Base-by-base conservation (phyloP, 1,284 basidiomycete genomes). In the Inonotus obliquus region DNA sequence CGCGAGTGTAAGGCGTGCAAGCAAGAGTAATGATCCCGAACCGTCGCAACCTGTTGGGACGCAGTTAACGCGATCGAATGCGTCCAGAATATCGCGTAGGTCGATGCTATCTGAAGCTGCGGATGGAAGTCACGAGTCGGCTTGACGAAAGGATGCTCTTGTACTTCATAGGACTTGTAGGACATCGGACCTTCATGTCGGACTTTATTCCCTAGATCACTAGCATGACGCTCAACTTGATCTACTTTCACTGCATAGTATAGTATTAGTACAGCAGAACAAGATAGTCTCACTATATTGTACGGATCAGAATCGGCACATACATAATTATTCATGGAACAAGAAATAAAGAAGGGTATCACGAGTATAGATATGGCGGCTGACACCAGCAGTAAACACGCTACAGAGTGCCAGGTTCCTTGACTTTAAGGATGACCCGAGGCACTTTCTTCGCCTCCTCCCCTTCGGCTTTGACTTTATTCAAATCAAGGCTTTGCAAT, bases 381-480 rank as follows among this genome's bases (percentile, higher is more conserved):
- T 9, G 47, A 13, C 13, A 35, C 29, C 27, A 53, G 25, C 39
- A 17, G 17, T 21, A 57, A n/a, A 25, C 25, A 38, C 9, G 14
- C 39, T 25, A 62, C 10, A 48, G 32, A 32, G 9, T 27, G n/a
- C 27, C 58, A 19, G 58, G 62, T 6, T 63, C 62, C 32, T 60
- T 63, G 21, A 72, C 63, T 39, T 67, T 66, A 21, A 72, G 63
- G 13, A 72, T 69, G 4, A 71, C 67, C 13, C 70, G 69, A 17
- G 71, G 71, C 14, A 71, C 60, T 59, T 69, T 71, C 68, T 69
- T 72, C 60, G 23, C 61, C 44, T 10, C 32, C 27, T 53, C 57
- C 23, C 56, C 29, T 41, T 23, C 23, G 23, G 27, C 7, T 23
- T 49, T 49, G 27, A 23, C 27, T 29, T 49, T 27, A 29, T 55